Conservation (phyloP, 2,329 filamentous ascomycete species). For the Fusarium falciforme region DNA sequence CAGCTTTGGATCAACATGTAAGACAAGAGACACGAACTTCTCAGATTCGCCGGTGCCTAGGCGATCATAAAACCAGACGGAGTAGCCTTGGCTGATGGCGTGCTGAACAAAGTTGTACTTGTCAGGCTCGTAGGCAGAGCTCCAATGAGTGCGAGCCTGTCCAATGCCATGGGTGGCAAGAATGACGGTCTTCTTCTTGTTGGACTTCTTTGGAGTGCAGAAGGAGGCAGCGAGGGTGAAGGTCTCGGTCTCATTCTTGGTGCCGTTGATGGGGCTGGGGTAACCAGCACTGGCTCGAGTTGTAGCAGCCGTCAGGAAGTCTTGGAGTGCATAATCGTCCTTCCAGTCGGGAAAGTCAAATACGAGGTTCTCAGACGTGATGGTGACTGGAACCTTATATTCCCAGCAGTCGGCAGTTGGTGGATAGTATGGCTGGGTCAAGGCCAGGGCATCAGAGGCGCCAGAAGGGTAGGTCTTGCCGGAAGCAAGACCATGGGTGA, state of each 20-base stretch:
- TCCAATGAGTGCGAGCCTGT: constrained; percentile 32
- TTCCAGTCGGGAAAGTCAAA: constrained; percentile 29
- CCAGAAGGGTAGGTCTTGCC: not conserved
- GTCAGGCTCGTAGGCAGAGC: constrained; percentile 25
- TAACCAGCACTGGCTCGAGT: constrained; percentile 20
- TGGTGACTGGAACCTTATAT: constrained; percentile 29
- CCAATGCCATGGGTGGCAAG: constrained; percentile 30
- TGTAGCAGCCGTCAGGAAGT: constrained; percentile 24
- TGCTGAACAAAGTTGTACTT: constrained; percentile 34
- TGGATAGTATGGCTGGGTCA: constrained; percentile 31
- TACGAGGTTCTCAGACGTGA: constrained; percentile 13
- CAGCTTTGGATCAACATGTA: fast-evolving
- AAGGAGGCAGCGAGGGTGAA: constrained; percentile 30
- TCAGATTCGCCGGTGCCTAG: constrained; percentile 27
- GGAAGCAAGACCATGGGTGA: not conserved
- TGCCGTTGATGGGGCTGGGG: constrained; percentile 19
- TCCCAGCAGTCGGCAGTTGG: constrained; percentile 27
- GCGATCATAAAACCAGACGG: constrained; percentile 34
- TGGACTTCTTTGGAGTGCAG: constrained; percentile 15
- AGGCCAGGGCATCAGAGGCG: not conserved
- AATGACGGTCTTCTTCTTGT: constrained; percentile 19
- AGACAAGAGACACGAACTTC: not conserved
- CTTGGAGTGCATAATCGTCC: constrained; percentile 27
- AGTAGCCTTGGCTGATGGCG: constrained; percentile 26
- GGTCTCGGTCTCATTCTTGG: constrained; percentile 18